Evolutionary conservation across 331 rosid species (phyloP).

Genomic region (Acacia concinna): DNA sequence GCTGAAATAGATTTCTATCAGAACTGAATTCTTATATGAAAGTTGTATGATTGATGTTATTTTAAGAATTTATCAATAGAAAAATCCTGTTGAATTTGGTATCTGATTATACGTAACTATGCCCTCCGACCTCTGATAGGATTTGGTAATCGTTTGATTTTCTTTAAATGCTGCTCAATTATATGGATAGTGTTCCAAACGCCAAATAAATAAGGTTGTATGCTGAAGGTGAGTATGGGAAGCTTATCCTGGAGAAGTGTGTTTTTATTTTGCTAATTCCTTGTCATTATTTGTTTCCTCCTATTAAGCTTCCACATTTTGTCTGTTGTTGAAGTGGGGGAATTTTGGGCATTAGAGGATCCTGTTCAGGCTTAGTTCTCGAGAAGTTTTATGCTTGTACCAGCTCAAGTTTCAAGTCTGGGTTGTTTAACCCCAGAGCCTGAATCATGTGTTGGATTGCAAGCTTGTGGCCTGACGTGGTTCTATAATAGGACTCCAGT

Average conservation of each 20-base stretch:
- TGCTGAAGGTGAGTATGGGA: not conserved
- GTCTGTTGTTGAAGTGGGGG: constrained; percentile 19
- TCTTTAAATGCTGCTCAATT: not conserved
- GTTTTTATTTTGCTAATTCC: not conserved
- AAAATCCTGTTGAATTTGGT: not conserved
- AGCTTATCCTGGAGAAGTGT: not conserved
- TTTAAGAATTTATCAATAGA: not conserved
- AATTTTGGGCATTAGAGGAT: constrained; percentile 3
- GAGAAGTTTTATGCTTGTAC: not conserved
- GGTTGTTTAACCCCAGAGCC: not conserved
- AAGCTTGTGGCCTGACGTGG: constrained; percentile 5
- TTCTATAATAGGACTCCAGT: not conserved
- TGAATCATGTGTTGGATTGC: not conserved
- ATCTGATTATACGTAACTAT: not conserved
- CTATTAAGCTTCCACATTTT: not conserved
- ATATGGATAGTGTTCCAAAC: not conserved
- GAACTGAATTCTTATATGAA: not conserved
- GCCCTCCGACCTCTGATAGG: not conserved
- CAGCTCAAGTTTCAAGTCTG: not conserved
- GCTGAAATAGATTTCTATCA: not conserved
- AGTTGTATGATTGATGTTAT: not conserved
- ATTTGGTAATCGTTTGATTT: not conserved
- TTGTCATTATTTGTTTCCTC: constrained; percentile 10
- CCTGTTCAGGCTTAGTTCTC: constrained; percentile 2
- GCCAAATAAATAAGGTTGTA: not conserved